Percentiles rank a stretch among this genome's conserved stretches.
Conservation (phyloP, 2,329 filamentous ascomycete species). For the Mycosphaerella arachidis region DNA sequence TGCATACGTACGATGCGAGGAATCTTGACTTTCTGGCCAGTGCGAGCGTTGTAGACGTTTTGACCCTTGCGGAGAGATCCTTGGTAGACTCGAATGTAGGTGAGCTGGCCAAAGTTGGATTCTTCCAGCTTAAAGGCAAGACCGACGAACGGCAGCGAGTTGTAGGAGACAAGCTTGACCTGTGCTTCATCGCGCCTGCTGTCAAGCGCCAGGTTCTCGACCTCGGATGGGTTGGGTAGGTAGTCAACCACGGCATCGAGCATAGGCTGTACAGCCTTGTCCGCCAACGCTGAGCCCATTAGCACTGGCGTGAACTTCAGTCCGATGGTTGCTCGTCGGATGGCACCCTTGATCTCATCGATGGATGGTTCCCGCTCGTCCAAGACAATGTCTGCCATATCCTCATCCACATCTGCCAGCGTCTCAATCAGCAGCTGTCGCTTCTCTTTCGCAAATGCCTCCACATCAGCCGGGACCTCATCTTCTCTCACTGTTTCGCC, state of each 20-base stretch:
- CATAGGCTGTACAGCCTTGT: conserved; percentile 95
- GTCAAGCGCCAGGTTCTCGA: conserved; percentile 85
- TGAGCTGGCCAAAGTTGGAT: conserved; percentile 96
- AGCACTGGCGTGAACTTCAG: conserved; percentile 91
- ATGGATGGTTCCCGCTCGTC: conserved; percentile 77
- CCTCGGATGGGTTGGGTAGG: conserved; percentile 84
- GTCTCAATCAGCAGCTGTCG: conserved; percentile 85
- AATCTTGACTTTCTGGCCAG: conserved; percentile 92
- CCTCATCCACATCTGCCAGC: conserved; percentile 93
- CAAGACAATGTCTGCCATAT: conserved; percentile 91
- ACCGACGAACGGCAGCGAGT: conserved; percentile 87
- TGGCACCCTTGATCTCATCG: conserved; percentile 84
- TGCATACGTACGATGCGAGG: conserved; percentile 99
- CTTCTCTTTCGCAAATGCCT: conserved; percentile 74
- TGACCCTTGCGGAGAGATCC: conserved; percentile 82
- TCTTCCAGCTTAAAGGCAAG: conserved; percentile 98
- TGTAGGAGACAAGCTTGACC: conserved; percentile 88
- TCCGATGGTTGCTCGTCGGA: conserved; percentile 81
- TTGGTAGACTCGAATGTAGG: conserved; percentile 97
- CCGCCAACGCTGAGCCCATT: conserved; percentile 92
- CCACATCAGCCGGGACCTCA: conserved; percentile 75
- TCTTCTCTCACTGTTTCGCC: conserved; percentile 76
- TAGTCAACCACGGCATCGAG: conserved; percentile 95
- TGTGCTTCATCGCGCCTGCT: conserved; percentile 70
- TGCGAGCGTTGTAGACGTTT: conserved; percentile 89